Evolutionary conservation across 2,329 filamentous ascomycete genomes (phyloP).

Genomic region (Graphium sp.): DNA sequence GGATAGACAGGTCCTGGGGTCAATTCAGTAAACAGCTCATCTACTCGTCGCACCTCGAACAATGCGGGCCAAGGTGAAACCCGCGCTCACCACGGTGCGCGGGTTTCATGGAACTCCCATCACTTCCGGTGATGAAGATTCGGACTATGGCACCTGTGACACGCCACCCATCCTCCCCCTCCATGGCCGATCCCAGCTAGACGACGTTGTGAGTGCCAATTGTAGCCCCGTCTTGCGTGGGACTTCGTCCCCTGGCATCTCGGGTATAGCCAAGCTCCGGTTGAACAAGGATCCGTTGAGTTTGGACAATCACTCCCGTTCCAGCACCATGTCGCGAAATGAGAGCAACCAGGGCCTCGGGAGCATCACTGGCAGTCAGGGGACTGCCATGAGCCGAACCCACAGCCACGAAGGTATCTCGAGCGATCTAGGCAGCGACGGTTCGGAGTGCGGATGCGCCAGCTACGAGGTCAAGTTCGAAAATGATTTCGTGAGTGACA

Average conservation of each 20-base stretch:
- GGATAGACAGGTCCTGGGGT: too few species aligned
- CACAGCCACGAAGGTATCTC: slow-evolving; percentile 37
- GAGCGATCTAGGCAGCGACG: slow-evolving; percentile 34
- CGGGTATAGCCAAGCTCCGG: slow-evolving; percentile 71
- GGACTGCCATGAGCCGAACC: slow-evolving; percentile 37
- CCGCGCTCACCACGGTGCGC: slow-evolving; percentile 36
- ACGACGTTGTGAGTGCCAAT: slow-evolving; percentile 44
- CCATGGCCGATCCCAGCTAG: slow-evolving; percentile 23
- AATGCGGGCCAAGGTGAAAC: slow-evolving; percentile 6
- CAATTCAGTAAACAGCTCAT: too few species aligned
- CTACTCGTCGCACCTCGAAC: background rate
- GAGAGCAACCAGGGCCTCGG: slow-evolving; percentile 27
- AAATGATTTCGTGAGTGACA: slow-evolving; percentile 66
- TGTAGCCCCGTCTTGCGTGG: slow-evolving; percentile 43
- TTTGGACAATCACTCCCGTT: slow-evolving; percentile 38
- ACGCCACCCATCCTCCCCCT: slow-evolving; percentile 19
- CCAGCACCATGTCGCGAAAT: slow-evolving; percentile 36
- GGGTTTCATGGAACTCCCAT: slow-evolving; percentile 37
- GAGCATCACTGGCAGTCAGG: too few species aligned
- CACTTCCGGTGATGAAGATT: slow-evolving; percentile 40
- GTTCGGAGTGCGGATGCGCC: slow-evolving; percentile 50
- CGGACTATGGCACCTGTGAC: slow-evolving; percentile 24
- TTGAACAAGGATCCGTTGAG: slow-evolving; percentile 60
- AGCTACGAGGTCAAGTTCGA: slow-evolving; percentile 78
- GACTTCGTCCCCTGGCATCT: slow-evolving; percentile 34